A percentile compares a stretch with the other conserved stretches of the same genome.
Conservation (phyloP, 202 grass and related monocot genomes). For the Miscanthus sacchariflorus region DNA sequence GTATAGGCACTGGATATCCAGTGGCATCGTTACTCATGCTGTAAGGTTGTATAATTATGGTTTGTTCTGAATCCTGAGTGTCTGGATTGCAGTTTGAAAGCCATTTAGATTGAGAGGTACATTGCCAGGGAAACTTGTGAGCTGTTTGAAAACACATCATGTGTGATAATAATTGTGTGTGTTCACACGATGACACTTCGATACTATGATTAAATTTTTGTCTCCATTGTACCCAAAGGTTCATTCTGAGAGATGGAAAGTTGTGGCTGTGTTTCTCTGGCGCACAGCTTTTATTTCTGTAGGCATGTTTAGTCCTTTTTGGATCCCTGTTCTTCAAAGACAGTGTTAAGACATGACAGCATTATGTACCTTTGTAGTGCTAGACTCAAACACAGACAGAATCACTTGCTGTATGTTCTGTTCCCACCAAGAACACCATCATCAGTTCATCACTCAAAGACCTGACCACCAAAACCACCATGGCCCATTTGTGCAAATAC, state of each 20-base stretch:
- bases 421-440: conserved; percentile 25
- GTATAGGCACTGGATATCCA: background rate
- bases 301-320: conserved; percentile 10
- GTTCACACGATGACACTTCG: background rate
- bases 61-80: background rate
- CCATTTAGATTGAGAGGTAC: conserved; percentile 6
- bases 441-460: background rate
- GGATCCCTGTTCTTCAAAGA: background rate
- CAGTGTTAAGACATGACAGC: background rate
- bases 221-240: background rate
- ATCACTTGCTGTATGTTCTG: background rate
- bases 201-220: conserved; percentile 5
- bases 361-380: background rate
- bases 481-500: background rate
- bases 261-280: background rate
- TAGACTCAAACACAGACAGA: background rate
- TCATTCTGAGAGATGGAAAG: background rate
- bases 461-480: background rate
- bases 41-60: background rate
- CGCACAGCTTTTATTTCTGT: background rate
- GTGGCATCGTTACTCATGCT: background rate
- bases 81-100: background rate
- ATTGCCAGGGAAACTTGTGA: background rate
- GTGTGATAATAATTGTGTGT: background rate
- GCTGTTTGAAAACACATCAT: conserved; percentile 14